Evolutionary conservation across 495 filamentous ascomycete genomes (phyloP).

Genomic region (Podospora tetraspora): DNA sequence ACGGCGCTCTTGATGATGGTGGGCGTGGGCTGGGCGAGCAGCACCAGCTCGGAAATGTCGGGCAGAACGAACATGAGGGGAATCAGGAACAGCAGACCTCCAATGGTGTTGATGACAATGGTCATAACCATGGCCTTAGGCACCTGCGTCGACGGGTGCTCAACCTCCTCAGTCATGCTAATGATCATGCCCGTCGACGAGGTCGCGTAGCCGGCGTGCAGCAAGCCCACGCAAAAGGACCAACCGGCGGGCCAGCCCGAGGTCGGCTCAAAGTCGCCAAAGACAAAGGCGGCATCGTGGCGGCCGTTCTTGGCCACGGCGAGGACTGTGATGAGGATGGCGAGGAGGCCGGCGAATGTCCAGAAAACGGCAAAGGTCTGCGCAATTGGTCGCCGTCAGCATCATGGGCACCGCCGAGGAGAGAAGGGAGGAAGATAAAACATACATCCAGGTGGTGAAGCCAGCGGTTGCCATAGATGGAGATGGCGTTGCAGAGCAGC

Average conservation of each 20-base stretch:
- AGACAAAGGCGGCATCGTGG: slow-evolving; percentile 35
- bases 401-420: background rate
- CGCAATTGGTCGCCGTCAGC: background rate
- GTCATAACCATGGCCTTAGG: slow-evolving; percentile 50
- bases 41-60: slow-evolving; percentile 39
- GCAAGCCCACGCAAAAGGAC: slow-evolving; percentile 45
- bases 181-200: slow-evolving; percentile 52
- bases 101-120: slow-evolving; percentile 44
- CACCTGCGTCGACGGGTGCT: slow-evolving; percentile 43
- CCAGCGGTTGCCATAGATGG: slow-evolving; percentile 51
- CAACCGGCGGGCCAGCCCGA: slow-evolving; percentile 47
- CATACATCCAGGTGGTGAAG: slow-evolving; percentile 53
- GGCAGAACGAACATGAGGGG: slow-evolving; percentile 48
- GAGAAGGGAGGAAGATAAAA: slow-evolving; percentile 6
- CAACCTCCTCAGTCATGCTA: slow-evolving; percentile 49
- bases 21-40: slow-evolving; percentile 42
- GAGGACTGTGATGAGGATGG: slow-evolving; percentile 40
- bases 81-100: slow-evolving; percentile 46
- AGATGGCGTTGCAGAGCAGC: slow-evolving; percentile 50
- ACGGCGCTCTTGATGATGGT: slow-evolving; percentile 43
- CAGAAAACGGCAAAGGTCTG: slow-evolving; percentile 49
- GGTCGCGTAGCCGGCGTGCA: slow-evolving; percentile 47
- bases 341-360: slow-evolving; percentile 45
- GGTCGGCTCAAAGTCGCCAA: slow-evolving; percentile 41
- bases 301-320: slow-evolving; percentile 44